A percentile compares a stretch with the other conserved stretches of the same genome.
Conservation (phyloP, 139 green algal species). For the Tetradesmus obliquus region DNA sequence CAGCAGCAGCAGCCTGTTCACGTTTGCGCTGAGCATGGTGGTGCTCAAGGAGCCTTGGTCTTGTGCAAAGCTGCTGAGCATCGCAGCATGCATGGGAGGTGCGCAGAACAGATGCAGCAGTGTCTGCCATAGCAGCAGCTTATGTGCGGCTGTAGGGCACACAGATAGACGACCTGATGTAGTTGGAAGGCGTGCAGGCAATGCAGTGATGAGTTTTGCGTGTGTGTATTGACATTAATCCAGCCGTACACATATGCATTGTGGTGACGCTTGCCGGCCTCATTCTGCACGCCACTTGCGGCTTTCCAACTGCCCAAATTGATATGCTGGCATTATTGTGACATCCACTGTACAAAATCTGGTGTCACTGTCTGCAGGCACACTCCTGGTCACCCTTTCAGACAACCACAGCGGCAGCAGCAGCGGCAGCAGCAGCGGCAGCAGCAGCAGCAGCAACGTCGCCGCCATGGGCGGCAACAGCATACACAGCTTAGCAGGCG, state of each 20-base stretch:
- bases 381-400: constrained; percentile 72
- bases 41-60: constrained; percentile 69
- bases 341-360: too few species aligned
- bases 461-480: background rate
- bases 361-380: constrained; percentile 57
- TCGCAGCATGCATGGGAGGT: constrained; percentile 81
- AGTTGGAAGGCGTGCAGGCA: too few species aligned
- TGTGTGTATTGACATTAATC: too few species aligned
- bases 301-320: too few species aligned
- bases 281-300: too few species aligned
- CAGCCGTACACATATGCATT: too few species aligned
- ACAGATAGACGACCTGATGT: too few species aligned
- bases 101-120: background rate
- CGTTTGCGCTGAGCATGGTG: constrained; percentile 73
- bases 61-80: constrained; percentile 72
- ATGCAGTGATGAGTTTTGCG: too few species aligned
- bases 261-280: too few species aligned
- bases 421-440: constrained; percentile 22
- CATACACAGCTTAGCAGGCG: background rate
- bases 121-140: background rate
- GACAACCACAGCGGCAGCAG: constrained; percentile 53
- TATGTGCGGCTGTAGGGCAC: background rate
- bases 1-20: constrained; percentile 91
- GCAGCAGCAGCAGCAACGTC: background rate
- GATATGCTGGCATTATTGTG: too few species aligned